Conservation (phyloP, 108 stramenopile genomes). For the Stephanodiscus triporus region DNA sequence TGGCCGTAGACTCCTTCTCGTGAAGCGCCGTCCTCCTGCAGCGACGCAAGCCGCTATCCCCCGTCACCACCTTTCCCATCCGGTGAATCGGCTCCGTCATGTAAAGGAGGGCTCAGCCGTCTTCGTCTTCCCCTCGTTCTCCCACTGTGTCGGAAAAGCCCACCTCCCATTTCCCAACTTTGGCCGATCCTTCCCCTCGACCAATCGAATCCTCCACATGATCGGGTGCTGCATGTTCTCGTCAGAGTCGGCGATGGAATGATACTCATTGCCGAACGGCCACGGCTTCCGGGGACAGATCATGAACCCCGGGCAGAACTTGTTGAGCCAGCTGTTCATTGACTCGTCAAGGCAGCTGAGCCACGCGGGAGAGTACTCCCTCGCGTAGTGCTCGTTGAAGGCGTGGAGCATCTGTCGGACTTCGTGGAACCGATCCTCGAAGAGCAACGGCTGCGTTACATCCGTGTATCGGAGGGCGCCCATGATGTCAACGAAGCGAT, state of each 20-base stretch:
- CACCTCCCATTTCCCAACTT: neutral
- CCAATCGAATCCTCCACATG: slow-evolving; percentile 10
- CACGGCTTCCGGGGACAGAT: slow-evolving; percentile 10
- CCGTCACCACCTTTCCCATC: slow-evolving; percentile 20
- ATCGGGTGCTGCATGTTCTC: neutral
- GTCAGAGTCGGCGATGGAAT: slow-evolving; percentile 20
- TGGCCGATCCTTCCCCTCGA: slow-evolving; percentile 19
- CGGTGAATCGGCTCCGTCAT: slow-evolving; percentile 27
- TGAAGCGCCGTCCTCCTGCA: neutral
- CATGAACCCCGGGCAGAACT: slow-evolving; percentile 33
- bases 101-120: slow-evolving; percentile 4
- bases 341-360: slow-evolving; percentile 30
- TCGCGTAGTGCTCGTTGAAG: slow-evolving; percentile 25
- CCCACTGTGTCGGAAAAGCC: slow-evolving; percentile 8
- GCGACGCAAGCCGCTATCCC: slow-evolving; percentile 10
- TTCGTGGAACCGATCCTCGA: slow-evolving; percentile 23
- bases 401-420: slow-evolving; percentile 26
- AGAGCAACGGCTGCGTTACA: neutral
- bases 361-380: slow-evolving; percentile 31
- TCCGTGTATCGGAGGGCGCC: neutral
- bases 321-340: slow-evolving; percentile 19
- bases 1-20: slow-evolving; percentile 8
- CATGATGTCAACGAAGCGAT: neutral
- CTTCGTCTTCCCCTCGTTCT: slow-evolving; percentile 3
- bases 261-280: slow-evolving; percentile 19